These are phyloP conservation scores for Cichorium intybus DNA, from an alignment of 140 eudicot genomes.

Conservation along the genomic window DNA sequence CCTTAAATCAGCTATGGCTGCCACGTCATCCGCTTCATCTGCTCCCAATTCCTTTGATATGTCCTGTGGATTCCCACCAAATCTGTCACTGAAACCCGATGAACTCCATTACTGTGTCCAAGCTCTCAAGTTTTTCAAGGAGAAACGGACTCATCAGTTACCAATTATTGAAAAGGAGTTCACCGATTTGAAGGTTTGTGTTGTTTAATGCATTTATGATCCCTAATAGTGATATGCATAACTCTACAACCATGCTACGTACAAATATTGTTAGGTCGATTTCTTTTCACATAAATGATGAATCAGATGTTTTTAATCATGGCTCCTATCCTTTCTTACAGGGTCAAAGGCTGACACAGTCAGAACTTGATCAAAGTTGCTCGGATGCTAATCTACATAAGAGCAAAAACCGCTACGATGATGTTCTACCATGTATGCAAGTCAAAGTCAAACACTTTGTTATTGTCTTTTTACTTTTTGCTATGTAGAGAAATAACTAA, in stretches of 20 bases:
- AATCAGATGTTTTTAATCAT: constrained; percentile 15
- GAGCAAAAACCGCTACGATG: constrained; percentile 80
- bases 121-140: constrained; percentile 62
- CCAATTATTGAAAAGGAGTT: constrained; percentile 48
- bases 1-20: constrained; percentile 68
- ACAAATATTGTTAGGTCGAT: neutral
- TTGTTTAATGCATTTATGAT: neutral
- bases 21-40: constrained; percentile 35
- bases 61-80: constrained; percentile 40
- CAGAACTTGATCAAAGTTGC: constrained; percentile 56
- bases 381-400: constrained; percentile 58
- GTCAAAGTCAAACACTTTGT: neutral
- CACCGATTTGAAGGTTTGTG: constrained; percentile 54
- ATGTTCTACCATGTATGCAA: constrained; percentile 78
- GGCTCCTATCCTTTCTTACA: constrained; percentile 28
- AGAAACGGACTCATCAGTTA: constrained; percentile 32
- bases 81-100: constrained; percentile 45
- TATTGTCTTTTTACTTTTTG: neutral
- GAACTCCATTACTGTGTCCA: constrained; percentile 54
- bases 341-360: constrained; percentile 59
- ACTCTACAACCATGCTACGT: neutral
- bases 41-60: constrained; percentile 28
- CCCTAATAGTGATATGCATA: neutral
- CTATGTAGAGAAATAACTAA: neutral
- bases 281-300: neutral